phyloP scores from a whole-genome alignment of 2,329 filamentous ascomycete species.

The Aspergillus versicolor region DNA sequence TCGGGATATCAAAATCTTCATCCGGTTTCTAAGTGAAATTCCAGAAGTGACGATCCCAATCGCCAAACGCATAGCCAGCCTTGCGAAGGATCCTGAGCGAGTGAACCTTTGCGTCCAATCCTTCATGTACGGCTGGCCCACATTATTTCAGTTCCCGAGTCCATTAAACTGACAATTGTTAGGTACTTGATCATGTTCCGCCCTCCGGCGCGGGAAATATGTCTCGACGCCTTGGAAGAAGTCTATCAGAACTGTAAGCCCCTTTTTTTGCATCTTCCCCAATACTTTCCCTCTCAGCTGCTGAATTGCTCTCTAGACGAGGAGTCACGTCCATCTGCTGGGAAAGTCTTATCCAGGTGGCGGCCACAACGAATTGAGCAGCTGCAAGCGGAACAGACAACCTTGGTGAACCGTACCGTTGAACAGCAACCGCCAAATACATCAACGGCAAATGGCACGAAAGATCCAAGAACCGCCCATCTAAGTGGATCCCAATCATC shows the following conservation, averaged over 20 bases:
- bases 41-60: conserved; percentile 73
- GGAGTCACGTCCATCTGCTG: conserved; percentile 48
- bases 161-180: not conserved
- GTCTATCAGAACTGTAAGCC: conserved; percentile 56
- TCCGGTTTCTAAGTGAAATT: conserved; percentile 88
- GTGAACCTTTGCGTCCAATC: conserved; percentile 59
- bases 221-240: conserved; percentile 58
- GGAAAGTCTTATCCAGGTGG: conserved; percentile 57
- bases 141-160: not conserved
- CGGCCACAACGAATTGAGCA: conserved; percentile 46
- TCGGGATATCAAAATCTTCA: conserved; percentile 78
- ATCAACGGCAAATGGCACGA: conserved; percentile 2
- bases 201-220: conserved; percentile 58
- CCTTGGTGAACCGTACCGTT: conserved; percentile 9
- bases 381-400: conserved; percentile 16
- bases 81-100: conserved; percentile 64
- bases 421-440: not conserved
- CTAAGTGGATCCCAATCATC: not conserved
- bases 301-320: conserved; percentile 34
- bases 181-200: conserved; percentile 59
- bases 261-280: not conserved
- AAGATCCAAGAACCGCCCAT: conserved; percentile 4
- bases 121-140: conserved; percentile 47
- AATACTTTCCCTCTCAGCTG: not conserved
- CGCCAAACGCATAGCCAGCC: conserved; percentile 66